phyloP scores from a whole-genome alignment of 1,284 basidiomycete genomes.

The Ustilago hordei region DNA sequence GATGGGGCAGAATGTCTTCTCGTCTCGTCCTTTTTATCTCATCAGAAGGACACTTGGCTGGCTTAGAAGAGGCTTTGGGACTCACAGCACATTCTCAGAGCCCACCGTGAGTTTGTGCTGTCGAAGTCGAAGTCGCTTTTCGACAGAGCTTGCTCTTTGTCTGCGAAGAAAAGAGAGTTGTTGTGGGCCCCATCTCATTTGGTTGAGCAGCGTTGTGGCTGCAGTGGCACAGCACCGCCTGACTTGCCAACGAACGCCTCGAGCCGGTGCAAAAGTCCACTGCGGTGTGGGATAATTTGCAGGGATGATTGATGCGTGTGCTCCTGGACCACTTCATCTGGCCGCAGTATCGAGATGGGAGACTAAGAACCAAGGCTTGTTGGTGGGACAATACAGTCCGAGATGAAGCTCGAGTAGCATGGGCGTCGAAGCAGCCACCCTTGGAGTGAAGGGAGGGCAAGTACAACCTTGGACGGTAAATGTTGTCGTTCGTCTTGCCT shows the following conservation, averaged over 20 bases:
- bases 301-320: slow-evolving; percentile 5
- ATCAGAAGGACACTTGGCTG: neutral
- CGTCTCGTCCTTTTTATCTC: slow-evolving; percentile 18
- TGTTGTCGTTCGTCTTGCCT: neutral
- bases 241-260: neutral
- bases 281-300: neutral
- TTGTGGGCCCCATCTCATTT: slow-evolving; percentile 37
- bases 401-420: slow-evolving; percentile 20
- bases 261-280: neutral
- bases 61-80: neutral
- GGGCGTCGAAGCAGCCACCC: neutral
- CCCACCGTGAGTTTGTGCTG: slow-evolving; percentile 13
- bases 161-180: neutral
- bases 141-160: neutral
- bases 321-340: slow-evolving; percentile 11
- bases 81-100: slow-evolving; percentile 6
- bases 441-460: neutral
- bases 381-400: slow-evolving; percentile 15
- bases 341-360: slow-evolving; percentile 14
- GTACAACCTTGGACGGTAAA: neutral
- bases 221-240: neutral
- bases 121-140: slow-evolving; percentile 15
- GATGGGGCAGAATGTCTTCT: neutral
- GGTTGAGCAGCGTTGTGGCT: slow-evolving; percentile 4
- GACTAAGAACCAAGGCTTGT: slow-evolving; percentile 10